These are phyloP conservation scores for Sedum album DNA, from an alignment of 164 flowering plant genomes.

Conservation along the genomic window DNA sequence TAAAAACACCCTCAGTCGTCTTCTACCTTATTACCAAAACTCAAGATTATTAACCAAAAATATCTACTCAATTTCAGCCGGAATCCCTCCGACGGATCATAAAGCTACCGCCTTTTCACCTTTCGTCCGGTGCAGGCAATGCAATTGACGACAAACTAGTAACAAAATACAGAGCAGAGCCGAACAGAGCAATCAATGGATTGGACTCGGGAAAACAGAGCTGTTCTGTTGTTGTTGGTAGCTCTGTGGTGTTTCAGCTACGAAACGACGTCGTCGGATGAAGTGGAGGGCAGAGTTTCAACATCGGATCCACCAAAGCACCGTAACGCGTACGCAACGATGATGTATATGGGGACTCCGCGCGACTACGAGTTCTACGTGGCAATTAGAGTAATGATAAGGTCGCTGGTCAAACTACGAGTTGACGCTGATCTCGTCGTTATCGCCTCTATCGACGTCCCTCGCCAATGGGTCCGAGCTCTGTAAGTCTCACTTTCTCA, in stretches of 20 bases:
- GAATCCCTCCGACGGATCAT: not conserved
- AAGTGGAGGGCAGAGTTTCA: no score
- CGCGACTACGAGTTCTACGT: conserved; percentile 94
- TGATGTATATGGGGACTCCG: conserved; percentile 99
- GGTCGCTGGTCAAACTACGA: conserved; percentile 46
- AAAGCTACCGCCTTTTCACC: no score
- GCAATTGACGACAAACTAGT: not conserved
- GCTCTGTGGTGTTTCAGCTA: not conserved
- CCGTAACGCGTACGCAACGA: conserved; percentile 76
- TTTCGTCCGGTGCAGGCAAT: no score
- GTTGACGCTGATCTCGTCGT: conserved; percentile 85
- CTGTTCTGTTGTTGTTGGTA: not conserved
- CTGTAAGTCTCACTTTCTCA: conserved; percentile 82
- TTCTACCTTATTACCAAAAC: not conserved
- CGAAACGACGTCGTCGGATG: not conserved
- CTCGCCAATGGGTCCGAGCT: conserved; percentile 61
- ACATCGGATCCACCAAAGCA: conserved; percentile 16
- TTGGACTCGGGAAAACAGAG: not conserved
- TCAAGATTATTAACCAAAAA: no score
- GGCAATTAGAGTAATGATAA: conserved; percentile 80
- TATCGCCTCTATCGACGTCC: conserved; percentile 87
- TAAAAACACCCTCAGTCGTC: no score
- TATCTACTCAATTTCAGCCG: not conserved
- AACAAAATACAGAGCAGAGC: not conserved
- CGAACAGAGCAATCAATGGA: not conserved